These are phyloP conservation scores for Blastocystis sp. DNA, from an alignment of 352 stramenopile genomes.

Conservation along the genomic window DNA sequence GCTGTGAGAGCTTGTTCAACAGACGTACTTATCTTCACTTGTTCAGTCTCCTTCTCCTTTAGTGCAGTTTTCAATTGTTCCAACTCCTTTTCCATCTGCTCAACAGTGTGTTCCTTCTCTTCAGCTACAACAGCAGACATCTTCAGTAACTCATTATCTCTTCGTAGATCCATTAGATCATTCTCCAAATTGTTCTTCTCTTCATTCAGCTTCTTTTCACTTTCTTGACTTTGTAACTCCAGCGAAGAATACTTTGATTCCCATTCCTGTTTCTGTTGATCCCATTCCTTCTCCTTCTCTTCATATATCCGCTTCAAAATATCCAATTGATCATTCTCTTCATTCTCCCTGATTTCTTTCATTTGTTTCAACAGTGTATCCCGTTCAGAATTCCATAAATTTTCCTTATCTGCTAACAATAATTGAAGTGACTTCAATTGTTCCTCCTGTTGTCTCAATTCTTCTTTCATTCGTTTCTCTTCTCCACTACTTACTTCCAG, in stretches of 20 bases:
- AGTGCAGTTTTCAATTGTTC: not conserved
- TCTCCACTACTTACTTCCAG: too few species aligned
- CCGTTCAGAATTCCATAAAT: not conserved
- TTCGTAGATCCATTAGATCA: not conserved
- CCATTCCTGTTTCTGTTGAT: not conserved
- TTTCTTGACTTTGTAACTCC: too few species aligned
- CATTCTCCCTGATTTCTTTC: too few species aligned
- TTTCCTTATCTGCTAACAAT: not conserved
- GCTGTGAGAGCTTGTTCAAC: not conserved
- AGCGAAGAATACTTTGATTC: too few species aligned
- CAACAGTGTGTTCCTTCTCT: not conserved
- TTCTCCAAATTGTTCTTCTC: not conserved
- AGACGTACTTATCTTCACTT: not conserved
- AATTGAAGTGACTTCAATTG: not conserved
- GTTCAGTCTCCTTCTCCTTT: not conserved
- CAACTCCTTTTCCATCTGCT: not conserved
- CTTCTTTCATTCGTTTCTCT: too few species aligned
- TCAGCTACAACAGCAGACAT: not conserved
- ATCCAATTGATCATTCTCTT: too few species aligned
- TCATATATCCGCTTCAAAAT: too few species aligned
- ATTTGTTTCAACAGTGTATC: too few species aligned
- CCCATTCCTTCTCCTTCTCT: not conserved
- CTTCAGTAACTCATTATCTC: not conserved
- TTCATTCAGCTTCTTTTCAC: not conserved
- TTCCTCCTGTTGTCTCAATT: not conserved